A percentile compares a stretch with the other conserved stretches of the same genome.
These are phyloP conservation scores for Colletotrichum tropicicola DNA, from an alignment of 2,329 filamentous ascomycete species.

Conservation along the genomic window DNA sequence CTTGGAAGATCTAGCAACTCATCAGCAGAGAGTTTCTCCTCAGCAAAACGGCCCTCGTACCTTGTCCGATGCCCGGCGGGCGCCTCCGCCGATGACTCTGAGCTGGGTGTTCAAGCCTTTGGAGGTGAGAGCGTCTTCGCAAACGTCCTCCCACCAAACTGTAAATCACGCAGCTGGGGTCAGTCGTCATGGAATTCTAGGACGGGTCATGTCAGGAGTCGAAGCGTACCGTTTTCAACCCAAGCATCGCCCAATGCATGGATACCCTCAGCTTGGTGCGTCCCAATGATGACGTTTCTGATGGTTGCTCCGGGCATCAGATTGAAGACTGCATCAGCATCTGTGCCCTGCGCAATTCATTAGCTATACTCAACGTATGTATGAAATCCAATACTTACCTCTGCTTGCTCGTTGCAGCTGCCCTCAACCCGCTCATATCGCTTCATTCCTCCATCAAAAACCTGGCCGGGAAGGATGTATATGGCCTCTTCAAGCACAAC, in stretches of 20 bases:
- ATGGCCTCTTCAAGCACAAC: constrained; percentile 36
- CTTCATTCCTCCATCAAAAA: constrained; percentile 44
- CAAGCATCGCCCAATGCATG: constrained; percentile 38
- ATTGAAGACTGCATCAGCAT: constrained; percentile 47
- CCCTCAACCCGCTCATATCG: constrained; percentile 46
- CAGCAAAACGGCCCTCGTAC: constrained; percentile 2
- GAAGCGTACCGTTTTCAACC: constrained; percentile 36
- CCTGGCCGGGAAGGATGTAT: constrained; percentile 39
- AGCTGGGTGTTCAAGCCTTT: constrained; percentile 37
- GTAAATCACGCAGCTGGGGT: neutral
- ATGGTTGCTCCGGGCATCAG: constrained; percentile 44
- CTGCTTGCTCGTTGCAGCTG: constrained; percentile 51
- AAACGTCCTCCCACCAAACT: constrained; percentile 40
- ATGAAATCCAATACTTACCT: constrained; percentile 42
- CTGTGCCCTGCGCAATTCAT: constrained; percentile 34
- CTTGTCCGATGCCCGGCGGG: constrained; percentile 35
- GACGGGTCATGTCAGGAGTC: no score
- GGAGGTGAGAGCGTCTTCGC: constrained; percentile 34
- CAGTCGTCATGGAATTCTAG: neutral
- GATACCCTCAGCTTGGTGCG: constrained; percentile 41
- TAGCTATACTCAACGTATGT: no score
- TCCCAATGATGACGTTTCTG: constrained; percentile 48
- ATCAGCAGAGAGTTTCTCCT: neutral
- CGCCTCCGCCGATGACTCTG: constrained; percentile 37
- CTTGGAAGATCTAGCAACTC: constrained; percentile 36